phyloP scores from a whole-genome alignment of 2,329 filamentous ascomycete species.

The Helicocarpus griseus region DNA sequence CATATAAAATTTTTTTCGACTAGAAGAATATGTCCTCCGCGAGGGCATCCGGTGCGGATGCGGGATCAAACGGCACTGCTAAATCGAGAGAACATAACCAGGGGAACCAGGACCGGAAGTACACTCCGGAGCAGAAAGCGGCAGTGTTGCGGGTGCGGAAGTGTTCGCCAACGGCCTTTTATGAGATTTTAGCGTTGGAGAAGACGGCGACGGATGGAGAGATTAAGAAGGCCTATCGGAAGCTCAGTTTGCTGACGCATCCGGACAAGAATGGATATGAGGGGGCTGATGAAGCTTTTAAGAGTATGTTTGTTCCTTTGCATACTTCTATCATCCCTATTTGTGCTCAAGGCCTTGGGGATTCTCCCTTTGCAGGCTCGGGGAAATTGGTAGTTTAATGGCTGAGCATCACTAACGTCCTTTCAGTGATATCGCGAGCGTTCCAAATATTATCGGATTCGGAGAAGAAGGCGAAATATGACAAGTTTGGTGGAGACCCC shows the following conservation, averaged over 20 bases:
- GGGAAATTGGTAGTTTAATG: not conserved
- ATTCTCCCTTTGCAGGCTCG: not conserved
- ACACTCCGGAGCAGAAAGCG: slow-evolving; percentile 80
- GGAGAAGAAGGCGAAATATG: slow-evolving; percentile 83
- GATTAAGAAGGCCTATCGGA: slow-evolving; percentile 96
- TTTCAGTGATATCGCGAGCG: slow-evolving; percentile 71
- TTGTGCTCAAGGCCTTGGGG: slow-evolving; percentile 4
- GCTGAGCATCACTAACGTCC: slow-evolving; percentile 2
- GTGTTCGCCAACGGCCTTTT: slow-evolving; percentile 81
- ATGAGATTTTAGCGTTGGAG: slow-evolving; percentile 79
- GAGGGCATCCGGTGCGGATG: slow-evolving; percentile 37
- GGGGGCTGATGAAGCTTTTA: slow-evolving; percentile 94
- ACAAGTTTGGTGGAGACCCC: slow-evolving; percentile 83
- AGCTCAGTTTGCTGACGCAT: slow-evolving; percentile 86
- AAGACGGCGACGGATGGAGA: slow-evolving; percentile 63
- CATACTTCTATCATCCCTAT: not conserved
- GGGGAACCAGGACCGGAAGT: slow-evolving; percentile 49
- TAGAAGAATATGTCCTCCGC: slow-evolving; percentile 30
- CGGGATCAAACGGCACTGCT: slow-evolving; percentile 30
- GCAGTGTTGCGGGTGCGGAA: slow-evolving; percentile 80
- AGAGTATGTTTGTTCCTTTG: slow-evolving; percentile 47
- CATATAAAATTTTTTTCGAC: not conserved
- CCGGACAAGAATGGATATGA: slow-evolving; percentile 98
- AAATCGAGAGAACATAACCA: slow-evolving; percentile 40
- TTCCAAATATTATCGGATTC: slow-evolving; percentile 89